Base-by-base conservation (phyloP, 257 asterid species). In the Gardenia jasminoides region DNA sequence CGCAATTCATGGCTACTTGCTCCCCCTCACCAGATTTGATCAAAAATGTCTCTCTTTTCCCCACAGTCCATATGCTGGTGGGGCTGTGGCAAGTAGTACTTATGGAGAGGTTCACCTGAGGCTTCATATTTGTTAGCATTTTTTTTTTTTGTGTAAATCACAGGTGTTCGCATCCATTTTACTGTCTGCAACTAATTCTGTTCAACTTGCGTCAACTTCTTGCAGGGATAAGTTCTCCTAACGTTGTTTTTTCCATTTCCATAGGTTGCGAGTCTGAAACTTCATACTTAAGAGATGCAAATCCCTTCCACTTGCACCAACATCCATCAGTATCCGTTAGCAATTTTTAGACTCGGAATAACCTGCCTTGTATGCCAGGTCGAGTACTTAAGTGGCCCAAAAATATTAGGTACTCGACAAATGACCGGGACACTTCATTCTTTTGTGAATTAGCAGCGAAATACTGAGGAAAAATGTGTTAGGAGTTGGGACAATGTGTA, bases 51-150 rank as follows among this genome's bases (percentile, higher is more conserved):
- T 73, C 20, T 19, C 47, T 30, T 56, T 73, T 73, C 54, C 19
- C 24, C 3, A 15, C 67, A 33, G 13, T 31, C 75, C 41, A 70
- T 26, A 46, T 71, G 75, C 43, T 46, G 61, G 41, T 71, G 75
- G 75, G 75, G 33, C 75, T 4, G 11, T 20, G 58, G 20, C 69
- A 6, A 26, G 1, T 26, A 26, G 46, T 1, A 44, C 41, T 36
- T 20, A 36, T 72, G 76, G 76, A 17, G 72, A 67, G 41, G 56
- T n/a, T 70, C 28, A 70, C 75, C 33, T 70, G 75, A 39, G 24
- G 36, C 75, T 44, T 46, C 59, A 44, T 10, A 0, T 39, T 41
- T 28, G 5, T 39, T 68, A 62, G 2, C 3, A 12, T 28, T 10
- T 64, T 28, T 62, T 0, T 7, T 20, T 12, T 4, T 15, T 58